These are phyloP conservation scores for Stephania cephalantha DNA, from an alignment of 164 flowering plant species.

Conservation along the genomic window DNA sequence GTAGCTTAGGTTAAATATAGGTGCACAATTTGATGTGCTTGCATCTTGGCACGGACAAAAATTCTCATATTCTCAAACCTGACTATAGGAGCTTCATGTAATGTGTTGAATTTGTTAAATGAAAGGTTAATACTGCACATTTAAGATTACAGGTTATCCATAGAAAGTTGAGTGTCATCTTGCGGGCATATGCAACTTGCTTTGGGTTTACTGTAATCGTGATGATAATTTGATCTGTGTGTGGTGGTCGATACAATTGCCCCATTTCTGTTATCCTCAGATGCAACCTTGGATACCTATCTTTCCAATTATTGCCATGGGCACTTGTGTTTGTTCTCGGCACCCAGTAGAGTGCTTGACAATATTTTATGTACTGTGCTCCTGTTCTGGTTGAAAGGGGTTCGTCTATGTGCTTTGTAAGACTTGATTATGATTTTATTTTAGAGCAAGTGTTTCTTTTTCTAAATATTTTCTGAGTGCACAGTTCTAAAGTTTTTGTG, in stretches of 20 bases:
- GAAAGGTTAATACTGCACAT: not conserved
- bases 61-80: not conserved
- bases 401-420: not conserved
- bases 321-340: not conserved
- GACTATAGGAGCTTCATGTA: not conserved
- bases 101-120: not conserved
- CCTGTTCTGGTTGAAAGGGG: not conserved
- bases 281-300: not conserved
- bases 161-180: not conserved
- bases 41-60: not conserved
- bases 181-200: not conserved
- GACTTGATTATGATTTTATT: not conserved
- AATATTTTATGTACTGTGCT: not conserved
- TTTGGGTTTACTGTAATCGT: not conserved
- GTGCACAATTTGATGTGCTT: not conserved
- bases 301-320: not conserved
- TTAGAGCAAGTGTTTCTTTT: not conserved
- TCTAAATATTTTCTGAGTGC: not conserved
- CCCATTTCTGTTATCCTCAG: not conserved
- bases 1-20: not conserved
- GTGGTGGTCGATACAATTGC: not conserved
- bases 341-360: not conserved
- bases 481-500: not conserved
- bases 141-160: too few species aligned
- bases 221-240: not conserved